Evolutionary conservation across 352 stramenopile genomes (phyloP), one percentile per base, ranked within the genome.

Genomic region (Pythium pyrilobum): DNA sequence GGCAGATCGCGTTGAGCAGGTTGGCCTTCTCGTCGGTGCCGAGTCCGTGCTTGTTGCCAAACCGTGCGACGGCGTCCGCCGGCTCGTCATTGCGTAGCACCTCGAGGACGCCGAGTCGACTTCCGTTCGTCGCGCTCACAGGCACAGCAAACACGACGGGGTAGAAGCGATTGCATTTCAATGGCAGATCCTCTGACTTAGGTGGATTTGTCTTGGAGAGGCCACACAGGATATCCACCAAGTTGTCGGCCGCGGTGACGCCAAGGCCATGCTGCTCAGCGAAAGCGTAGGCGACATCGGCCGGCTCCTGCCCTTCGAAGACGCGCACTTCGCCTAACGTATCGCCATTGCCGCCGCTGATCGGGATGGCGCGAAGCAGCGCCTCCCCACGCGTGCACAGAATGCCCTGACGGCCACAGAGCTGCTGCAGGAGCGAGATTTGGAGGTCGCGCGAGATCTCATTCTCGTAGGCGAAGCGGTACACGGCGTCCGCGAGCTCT

Each of bases 1-100:
- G 33, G 29, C 81, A 92, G 10, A 92, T 72, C 1, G 69, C 74
- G 0, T 32, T 32, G 32, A 76, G 66, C 2, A 92, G 65, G 39
- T 61, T 85, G 1, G 68, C 61, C 56, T 92, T 89, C 45, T 89
- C 74, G 28, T 82, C 61, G 6, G 43, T 44, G 13, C 58, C 44
- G 23, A 92, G 64, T 15, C 77, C 76, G 59, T 90, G 66, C 34
- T 83, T 79, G 50, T 85, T 87, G 1, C 81, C 81, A 46, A 92
- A 92, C 6, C 76, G 71, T 5, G 79, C 76, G 47, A 90, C 73
- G 10, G 81, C 75, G 42, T 92, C 81, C 0, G 81, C 80, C 5
- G 79, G 69, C 12, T 92, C 81, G 53, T 92, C 81, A 20, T 82
- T 67, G 5, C 51, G 56, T 6, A 89, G 59, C 3, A 92, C 62